Base-by-base conservation (phyloP, 2,329 filamentous ascomycete genomes). In the Ceratocystis diversiconidia region DNA sequence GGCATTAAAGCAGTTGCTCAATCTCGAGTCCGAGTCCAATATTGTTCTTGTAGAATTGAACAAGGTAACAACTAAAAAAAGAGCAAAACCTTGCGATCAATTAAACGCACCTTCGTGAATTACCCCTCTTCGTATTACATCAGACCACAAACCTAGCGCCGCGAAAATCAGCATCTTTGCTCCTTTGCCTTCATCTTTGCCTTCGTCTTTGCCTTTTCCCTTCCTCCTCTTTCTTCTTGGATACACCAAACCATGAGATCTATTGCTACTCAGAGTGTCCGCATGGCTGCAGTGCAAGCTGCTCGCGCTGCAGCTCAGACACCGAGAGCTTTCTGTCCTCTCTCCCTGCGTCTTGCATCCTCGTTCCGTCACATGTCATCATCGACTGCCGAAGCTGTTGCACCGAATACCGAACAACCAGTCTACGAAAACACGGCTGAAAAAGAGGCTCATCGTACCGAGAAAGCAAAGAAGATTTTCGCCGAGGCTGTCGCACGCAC, bases 401-500 rank as follows among this genome's bases (percentile, higher is more conserved):
- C 43, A 8, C 55, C 25, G 15, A 36, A 3, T 36, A 30, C 28
- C 28, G 55, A 59, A 59, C 25, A 59, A 30, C 28, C 55, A 32
- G 28, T 59, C 30, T 19, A 59, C 28, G 55, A 59, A 36, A 59
- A 59, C 28, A 59, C 55, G 55, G 7, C 30, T 10, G 55, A 48
- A 36, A 17, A 30, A 30, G 61, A 62, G 43, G 22, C 43, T 10
- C 36, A 36, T 22, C 30, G 63, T 41, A 12, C 63, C 1, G 25
- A 41, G 25, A 65, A 65, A 41, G 66, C 63, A 5, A 55, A 43
- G 15, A 50, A 73, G 63, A 74, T 79, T 25, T 69, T 82, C 44
- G 74, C 71, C 5, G 74, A 76, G 69, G 87, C 88, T 7, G 78
- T 88, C 25, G 78, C 80, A 57, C 85, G 86, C 25, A 80, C 76